These are phyloP conservation scores for Kwoniella pini DNA, from an alignment of 768 basidiomycete genomes.

Conservation along the genomic window DNA sequence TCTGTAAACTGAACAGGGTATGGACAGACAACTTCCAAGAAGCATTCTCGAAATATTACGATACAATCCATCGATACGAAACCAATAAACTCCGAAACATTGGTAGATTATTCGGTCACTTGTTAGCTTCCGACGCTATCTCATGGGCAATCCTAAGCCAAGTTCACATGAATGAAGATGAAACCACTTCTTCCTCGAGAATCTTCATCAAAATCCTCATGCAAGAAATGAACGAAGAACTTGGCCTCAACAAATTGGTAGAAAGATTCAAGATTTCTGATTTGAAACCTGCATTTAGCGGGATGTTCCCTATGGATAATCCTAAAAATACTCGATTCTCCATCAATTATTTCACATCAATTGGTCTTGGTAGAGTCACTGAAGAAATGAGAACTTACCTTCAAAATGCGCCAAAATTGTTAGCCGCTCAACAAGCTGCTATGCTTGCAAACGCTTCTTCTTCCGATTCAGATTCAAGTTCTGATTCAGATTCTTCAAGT, in stretches of 20 bases:
- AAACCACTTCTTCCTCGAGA: conserved; percentile 91
- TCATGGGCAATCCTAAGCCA: conserved; percentile 83
- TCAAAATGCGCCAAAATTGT: conserved; percentile 91
- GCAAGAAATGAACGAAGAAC: conserved; percentile 89
- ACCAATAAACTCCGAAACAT: conserved; percentile 98
- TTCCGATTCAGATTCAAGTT: conserved; percentile 34
- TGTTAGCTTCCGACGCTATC: conserved; percentile 79
- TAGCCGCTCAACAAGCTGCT: conserved; percentile 88
- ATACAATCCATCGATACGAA: conserved; percentile 96
- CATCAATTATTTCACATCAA: conserved; percentile 97
- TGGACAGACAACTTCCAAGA: conserved; percentile 89
- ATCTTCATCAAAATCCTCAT: conserved; percentile 98
- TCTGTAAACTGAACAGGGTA: conserved; percentile 90
- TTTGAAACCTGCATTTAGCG: conserved; percentile 67
- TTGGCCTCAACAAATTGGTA: conserved; percentile 83
- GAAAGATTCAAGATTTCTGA: conserved; percentile 89
- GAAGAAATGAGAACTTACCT: conserved; percentile 97
- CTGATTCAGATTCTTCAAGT: conserved; percentile 21
- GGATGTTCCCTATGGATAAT: conserved; percentile 94
- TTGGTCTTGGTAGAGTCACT: conserved; percentile 84
- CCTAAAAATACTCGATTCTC: conserved; percentile 90
- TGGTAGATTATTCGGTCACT: conserved; percentile 92
- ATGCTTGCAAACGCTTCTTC: conserved; percentile 63
- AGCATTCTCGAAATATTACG: conserved; percentile 86
- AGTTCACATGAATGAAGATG: conserved; percentile 94